Evolutionary conservation across 2,329 filamentous ascomycete genomes (phyloP), one percentile per base, ranked within the genome.

Genomic region (Ophiostoma angusticollis): DNA sequence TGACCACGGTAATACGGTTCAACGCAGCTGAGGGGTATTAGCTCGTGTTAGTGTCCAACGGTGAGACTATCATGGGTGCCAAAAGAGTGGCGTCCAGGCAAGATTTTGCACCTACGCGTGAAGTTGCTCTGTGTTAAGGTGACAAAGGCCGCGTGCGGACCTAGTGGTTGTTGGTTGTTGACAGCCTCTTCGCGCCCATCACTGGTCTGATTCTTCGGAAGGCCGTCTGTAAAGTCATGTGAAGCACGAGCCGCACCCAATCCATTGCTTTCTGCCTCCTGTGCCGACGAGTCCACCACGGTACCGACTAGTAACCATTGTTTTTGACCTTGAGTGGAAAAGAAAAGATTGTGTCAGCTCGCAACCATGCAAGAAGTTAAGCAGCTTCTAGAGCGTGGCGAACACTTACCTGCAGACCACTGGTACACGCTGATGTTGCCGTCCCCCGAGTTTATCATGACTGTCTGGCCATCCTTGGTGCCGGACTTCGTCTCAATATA

Each of bases 401-500:
- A 23, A 3, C 17, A 59, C 64, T 59, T 47, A 62, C 61, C 11
- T 8, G 32, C 32, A 14, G 87, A 93, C 89, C 89, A 96, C 45
- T 84, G 78, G 54, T 96, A 84, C 8, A 87, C 86, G 5, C 82
- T 85, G 22, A 95, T 70, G 37, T 75, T 84, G 32, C 85, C 85
- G 52, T 93, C 79, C 7, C 72, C 64, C 56, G 94, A 82, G 43
- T 73, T 75, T 51, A 95, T 89, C 76, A 93, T 93, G 52, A 93
- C 80, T 5, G 94, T 82, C 54, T 98, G 89, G 0, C 91, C 91
- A 47, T 98, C 91, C 59, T 94, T 94, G n/a, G 84, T 91, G 4
- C 91, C 91, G 0, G 78, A 75, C 49, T 86, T 87, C 40, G 73
- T 74, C 39, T 77, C 74, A 8, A 98, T 63, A 50, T 94, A 95